A percentile compares a stretch with the other conserved stretches of the same genome.
Conservation (phyloP, 2,329 filamentous ascomycete species). For the Dactylellina parvicollis region DNA sequence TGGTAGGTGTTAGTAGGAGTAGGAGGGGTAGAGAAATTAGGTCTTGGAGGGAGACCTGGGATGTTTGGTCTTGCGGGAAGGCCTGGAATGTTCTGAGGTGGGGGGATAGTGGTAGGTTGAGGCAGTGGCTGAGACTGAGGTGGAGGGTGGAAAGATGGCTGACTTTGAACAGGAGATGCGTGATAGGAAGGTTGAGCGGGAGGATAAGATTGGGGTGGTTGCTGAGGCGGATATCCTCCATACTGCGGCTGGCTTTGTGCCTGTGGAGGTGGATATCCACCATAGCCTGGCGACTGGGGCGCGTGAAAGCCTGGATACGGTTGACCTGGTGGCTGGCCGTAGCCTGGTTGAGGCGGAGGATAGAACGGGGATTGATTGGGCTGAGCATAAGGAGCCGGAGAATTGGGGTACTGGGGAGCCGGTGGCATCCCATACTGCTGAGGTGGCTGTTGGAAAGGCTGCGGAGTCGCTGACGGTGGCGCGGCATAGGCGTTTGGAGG, state of each 20-base stretch:
- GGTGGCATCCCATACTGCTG: slow-evolving; percentile 39
- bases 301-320: slow-evolving; percentile 38
- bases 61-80: slow-evolving; percentile 67
- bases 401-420: slow-evolving; percentile 40
- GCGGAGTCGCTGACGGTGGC: slow-evolving; percentile 41
- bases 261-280: slow-evolving; percentile 64
- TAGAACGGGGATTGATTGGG: slow-evolving; percentile 64
- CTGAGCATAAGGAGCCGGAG: slow-evolving; percentile 55
- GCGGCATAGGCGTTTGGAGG: slow-evolving; percentile 66
- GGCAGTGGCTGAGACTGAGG: slow-evolving; percentile 49
- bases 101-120: slow-evolving; percentile 59
- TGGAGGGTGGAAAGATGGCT: slow-evolving; percentile 55
- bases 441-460: slow-evolving; percentile 35
- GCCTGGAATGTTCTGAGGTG: slow-evolving; percentile 62
- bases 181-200: slow-evolving; percentile 51
- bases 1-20: slow-evolving; percentile 53
- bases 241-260: slow-evolving; percentile 64
- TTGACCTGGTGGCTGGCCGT: slow-evolving; percentile 37
- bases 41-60: slow-evolving; percentile 70
- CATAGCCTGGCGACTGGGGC: slow-evolving; percentile 57
- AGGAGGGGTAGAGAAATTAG: slow-evolving; percentile 65
- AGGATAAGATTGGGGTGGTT: slow-evolving; percentile 53
- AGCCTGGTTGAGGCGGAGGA: slow-evolving; percentile 61
- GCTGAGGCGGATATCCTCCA: slow-evolving; percentile 61
- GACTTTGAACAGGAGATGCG: slow-evolving; percentile 53